Percentiles rank a stretch among this genome's conserved stretches.
phyloP scores from a whole-genome alignment of 768 basidiomycete genomes.

The Serendipita sp. region DNA sequence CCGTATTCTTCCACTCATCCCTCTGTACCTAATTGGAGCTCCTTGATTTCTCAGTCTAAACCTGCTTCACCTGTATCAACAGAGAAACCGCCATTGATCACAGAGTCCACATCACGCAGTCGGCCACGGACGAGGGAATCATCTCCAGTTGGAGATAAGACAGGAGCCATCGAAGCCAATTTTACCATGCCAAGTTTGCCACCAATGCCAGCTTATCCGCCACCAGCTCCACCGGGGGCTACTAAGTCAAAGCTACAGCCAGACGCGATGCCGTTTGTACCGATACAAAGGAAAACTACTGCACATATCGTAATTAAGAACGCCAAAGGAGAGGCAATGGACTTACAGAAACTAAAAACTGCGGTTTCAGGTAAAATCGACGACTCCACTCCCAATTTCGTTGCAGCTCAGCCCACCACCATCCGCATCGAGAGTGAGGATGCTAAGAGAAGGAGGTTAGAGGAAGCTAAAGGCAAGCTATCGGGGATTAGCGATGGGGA shows the following conservation, averaged over 20 bases:
- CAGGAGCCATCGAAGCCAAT: not conserved
- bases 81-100: not conserved
- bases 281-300: not conserved
- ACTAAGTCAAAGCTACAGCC: not conserved
- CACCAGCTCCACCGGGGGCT: not conserved
- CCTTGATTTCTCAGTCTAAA: not conserved
- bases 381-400: not conserved
- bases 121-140: not conserved
- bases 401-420: not conserved
- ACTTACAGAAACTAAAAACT: not conserved
- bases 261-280: constrained; percentile 1
- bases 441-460: not conserved
- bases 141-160: not conserved
- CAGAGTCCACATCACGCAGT: not conserved
- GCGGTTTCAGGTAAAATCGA: no score
- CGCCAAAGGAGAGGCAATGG: not conserved
- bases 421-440: not conserved
- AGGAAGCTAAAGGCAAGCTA: not conserved
- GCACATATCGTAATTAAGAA: not conserved
- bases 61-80: constrained; percentile 2
- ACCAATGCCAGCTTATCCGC: not conserved
- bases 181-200: not conserved
- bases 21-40: not conserved
- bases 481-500: not conserved
- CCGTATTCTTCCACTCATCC: not conserved